These are phyloP conservation scores for Hypoxylon sp. DNA, from an alignment of 2,329 filamentous ascomycete genomes.

Conservation along the genomic window DNA sequence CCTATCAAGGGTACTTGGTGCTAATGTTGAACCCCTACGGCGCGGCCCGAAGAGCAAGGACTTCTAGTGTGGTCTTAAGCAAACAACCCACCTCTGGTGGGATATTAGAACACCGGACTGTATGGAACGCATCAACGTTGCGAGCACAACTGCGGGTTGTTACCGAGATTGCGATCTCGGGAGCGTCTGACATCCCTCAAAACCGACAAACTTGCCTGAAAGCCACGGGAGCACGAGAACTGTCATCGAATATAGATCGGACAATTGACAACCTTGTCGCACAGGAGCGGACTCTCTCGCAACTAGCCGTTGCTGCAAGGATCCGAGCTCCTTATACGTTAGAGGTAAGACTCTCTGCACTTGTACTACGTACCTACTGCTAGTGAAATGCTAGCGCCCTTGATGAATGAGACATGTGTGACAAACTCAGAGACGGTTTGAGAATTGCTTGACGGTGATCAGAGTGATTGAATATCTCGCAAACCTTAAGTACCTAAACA, in stretches of 20 bases:
- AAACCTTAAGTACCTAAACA: background rate
- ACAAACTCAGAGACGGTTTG: conserved; percentile 4
- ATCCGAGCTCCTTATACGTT: conserved; percentile 24
- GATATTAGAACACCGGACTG: conserved; percentile 5
- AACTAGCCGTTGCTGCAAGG: conserved; percentile 30
- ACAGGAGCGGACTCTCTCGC: conserved; percentile 16
- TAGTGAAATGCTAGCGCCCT: background rate
- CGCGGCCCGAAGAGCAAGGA: conserved; percentile 38
- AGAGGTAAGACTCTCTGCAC: conserved; percentile 4
- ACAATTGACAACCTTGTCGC: conserved; percentile 32
- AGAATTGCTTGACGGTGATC: background rate
- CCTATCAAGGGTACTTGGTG: conserved; percentile 14
- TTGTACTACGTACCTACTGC: conserved; percentile 3
- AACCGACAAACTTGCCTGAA: conserved; percentile 6
- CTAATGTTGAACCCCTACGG: conserved; percentile 35
- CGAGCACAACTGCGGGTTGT: conserved; percentile 29
- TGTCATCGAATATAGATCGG: conserved; percentile 29
- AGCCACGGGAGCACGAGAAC: conserved; percentile 11
- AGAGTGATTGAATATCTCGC: conserved; percentile 3
- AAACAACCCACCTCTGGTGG: conserved; percentile 34
- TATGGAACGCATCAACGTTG: conserved; percentile 19
- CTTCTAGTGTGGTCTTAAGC: conserved; percentile 21
- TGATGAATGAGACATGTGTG: conserved; percentile 11
- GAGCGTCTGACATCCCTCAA: conserved; percentile 28
- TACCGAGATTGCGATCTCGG: conserved; percentile 38